These are phyloP conservation scores for Neodidymelliopsis sp. DNA, from an alignment of 2,329 filamentous ascomycete species.

Conservation along the genomic window DNA sequence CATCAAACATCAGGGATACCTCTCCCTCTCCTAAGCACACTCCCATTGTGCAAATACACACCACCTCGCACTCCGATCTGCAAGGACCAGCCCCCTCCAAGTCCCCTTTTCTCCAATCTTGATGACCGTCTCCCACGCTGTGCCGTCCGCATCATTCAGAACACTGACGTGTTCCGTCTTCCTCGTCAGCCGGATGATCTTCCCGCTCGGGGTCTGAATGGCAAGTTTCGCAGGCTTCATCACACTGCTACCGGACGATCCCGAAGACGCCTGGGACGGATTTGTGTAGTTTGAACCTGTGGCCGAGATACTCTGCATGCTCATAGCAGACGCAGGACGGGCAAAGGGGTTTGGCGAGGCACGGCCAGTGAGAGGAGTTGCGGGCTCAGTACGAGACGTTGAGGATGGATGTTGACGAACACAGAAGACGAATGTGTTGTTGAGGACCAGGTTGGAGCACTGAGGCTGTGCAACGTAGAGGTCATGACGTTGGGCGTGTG, in stretches of 20 bases:
- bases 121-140: slow-evolving; percentile 88
- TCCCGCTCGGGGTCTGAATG: slow-evolving; percentile 91
- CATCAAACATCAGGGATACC: neutral
- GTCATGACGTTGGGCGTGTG: slow-evolving; percentile 96
- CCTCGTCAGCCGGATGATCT: slow-evolving; percentile 86
- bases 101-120: slow-evolving; percentile 84
- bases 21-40: slow-evolving; percentile 28
- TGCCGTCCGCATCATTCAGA: slow-evolving; percentile 71
- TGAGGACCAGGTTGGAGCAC: slow-evolving; percentile 83
- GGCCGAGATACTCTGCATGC: slow-evolving; percentile 65
- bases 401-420: slow-evolving; percentile 89
- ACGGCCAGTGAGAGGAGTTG: slow-evolving; percentile 52
- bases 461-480: slow-evolving; percentile 97
- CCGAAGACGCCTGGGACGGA: slow-evolving; percentile 64
- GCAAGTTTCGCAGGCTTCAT: slow-evolving; percentile 92
- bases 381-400: slow-evolving; percentile 48
- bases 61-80: slow-evolving; percentile 84
- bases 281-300: slow-evolving; percentile 61
- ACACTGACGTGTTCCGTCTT: slow-evolving; percentile 72
- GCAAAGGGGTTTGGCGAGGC: slow-evolving; percentile 60
- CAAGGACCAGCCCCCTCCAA: slow-evolving; percentile 82
- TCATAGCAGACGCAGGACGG: slow-evolving; percentile 66
- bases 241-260: slow-evolving; percentile 63
- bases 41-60: slow-evolving; percentile 91
- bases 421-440: slow-evolving; percentile 98